Conservation (phyloP, 2,329 filamentous ascomycete genomes). For the Colletotrichum euphorbiae region DNA sequence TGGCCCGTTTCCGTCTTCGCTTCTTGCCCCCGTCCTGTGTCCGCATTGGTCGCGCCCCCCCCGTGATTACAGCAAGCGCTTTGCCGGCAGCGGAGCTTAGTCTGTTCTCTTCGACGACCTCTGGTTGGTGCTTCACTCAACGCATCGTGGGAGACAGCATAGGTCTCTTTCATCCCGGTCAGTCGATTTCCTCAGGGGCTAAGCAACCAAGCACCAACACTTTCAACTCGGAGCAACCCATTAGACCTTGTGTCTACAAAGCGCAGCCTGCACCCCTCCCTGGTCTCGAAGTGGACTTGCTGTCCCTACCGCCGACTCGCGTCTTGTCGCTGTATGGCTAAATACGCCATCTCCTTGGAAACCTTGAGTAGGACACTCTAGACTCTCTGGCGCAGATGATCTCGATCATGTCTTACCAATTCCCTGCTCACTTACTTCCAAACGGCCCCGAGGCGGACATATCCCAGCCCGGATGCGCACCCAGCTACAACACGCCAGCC, state of each 20-base stretch:
- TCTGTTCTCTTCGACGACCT: neutral
- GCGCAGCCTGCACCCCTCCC: neutral
- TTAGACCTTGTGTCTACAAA: neutral
- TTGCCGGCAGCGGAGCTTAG: conserved; percentile 17
- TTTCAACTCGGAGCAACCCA: neutral
- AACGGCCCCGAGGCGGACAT: conserved; percentile 56
- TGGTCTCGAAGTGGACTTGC: neutral
- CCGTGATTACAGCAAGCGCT: conserved; percentile 15
- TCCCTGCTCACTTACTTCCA: conserved; percentile 56
- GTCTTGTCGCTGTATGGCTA: neutral
- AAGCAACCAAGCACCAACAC: neutral
- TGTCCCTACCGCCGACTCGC: neutral
- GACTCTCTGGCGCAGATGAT: conserved; percentile 50
- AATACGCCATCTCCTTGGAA: conserved; percentile 40
- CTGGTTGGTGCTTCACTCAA: conserved; percentile 16
- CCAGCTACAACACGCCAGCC: conserved; percentile 49
- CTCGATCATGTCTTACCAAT: conserved; percentile 63
- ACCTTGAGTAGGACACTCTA: conserved; percentile 48
- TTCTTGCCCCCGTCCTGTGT: conserved; percentile 31
- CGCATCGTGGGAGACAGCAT: neutral
- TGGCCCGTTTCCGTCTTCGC: conserved; percentile 35
- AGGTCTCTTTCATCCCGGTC: neutral
- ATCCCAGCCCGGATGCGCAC: conserved; percentile 52
- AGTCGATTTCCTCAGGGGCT: neutral
- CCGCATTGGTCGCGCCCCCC: conserved; percentile 26